Evolutionary conservation across 2,329 filamentous ascomycete genomes (phyloP), one percentile per base, ranked within the genome.

Genomic region (Aureobasidium vineae): DNA sequence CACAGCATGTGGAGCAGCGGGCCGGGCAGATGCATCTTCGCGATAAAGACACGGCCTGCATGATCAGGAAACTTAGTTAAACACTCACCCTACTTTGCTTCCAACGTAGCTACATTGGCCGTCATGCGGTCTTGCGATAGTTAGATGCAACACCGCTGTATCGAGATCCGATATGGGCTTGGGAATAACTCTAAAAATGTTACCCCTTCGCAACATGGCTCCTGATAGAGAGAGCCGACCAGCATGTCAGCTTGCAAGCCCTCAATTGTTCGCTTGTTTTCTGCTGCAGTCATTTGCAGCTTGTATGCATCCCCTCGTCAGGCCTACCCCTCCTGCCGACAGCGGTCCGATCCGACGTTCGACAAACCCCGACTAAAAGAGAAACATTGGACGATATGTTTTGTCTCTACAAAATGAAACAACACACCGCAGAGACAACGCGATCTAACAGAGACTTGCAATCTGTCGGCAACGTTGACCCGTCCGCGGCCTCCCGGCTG

Each of bases 401-500:
- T 61, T 49, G 57, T 49, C 43, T 61, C 43, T 59, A 5, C 15
- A 49, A 61, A 61, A 47, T 61, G 57, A 61, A 61, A 61, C 57
- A 52, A 16, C 47, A 50, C 47, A 53, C 21, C 28, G 28, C 28
- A 61, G 33, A 38, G 43, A 21, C 41, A 47, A 36, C 57, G n/a
- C 26, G 57, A 61, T 61, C 43, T 26, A 10, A 61, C n/a, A 61
- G n/a, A 61, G 41, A 61, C 41, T n/a, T 61, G 41, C 26, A 49
- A 61, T 61, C 43, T 61, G 57, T 61, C 57, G 59, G 45, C 36
- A 41, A 63, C 59, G 59, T 64, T 64, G 49, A 54, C 61, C 61
- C 61, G 61, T 64, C 61, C 61, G 61, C 47, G 61, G 49, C n/a
- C 19, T 41, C 33, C 45, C 33, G 57, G 26, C 10, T 10, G 26